Evolutionary conservation across 2,329 filamentous ascomycete genomes (phyloP).

Genomic region (Aspergillus niger): DNA sequence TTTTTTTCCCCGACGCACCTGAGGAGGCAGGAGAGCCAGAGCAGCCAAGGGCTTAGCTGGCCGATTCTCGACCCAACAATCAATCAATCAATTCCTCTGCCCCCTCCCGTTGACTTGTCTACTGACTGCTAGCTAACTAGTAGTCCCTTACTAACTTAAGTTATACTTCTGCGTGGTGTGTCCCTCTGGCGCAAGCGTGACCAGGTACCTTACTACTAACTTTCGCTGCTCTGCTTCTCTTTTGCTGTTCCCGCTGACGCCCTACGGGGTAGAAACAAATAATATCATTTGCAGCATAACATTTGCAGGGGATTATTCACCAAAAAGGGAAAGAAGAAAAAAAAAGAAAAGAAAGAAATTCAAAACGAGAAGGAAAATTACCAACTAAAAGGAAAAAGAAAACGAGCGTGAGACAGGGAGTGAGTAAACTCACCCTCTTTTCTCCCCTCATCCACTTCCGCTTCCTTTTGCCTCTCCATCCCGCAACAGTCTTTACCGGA

Average conservation of each 20-base stretch:
- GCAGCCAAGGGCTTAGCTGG: constrained; percentile 1
- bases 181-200: background rate
- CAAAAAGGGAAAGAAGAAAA: background rate
- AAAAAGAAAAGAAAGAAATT: background rate
- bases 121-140: background rate
- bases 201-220: background rate
- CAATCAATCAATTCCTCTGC: background rate
- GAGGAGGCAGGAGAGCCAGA: constrained; percentile 2
- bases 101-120: background rate
- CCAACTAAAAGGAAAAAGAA: background rate
- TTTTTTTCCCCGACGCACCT: constrained; percentile 5
- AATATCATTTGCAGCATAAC: background rate
- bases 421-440: constrained; percentile 1
- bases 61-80: constrained; percentile 4
- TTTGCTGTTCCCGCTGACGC: background rate
- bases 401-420: too few relatives aligned
- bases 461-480: constrained; percentile 10
- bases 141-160: background rate
- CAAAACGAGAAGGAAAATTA: background rate
- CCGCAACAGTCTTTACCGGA: constrained; percentile 17
- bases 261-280: background rate
- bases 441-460: constrained; percentile 6
- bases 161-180: background rate
- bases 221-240: constrained; percentile 1
- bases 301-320: background rate